phyloP scores from a whole-genome alignment of 257 asterid genomes.

The Thymus quinquecostatus region DNA sequence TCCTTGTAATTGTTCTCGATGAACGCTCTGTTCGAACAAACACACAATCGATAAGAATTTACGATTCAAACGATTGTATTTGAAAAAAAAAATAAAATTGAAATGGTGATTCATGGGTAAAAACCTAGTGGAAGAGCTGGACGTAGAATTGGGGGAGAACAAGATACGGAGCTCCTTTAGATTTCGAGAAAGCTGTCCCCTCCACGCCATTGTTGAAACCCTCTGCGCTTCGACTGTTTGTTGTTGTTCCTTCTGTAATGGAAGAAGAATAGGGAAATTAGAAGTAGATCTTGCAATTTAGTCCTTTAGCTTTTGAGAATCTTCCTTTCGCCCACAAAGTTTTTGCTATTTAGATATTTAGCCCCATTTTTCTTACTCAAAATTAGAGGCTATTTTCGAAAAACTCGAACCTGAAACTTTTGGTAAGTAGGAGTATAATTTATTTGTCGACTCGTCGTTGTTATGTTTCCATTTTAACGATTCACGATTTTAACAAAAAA shows the following conservation, averaged over 20 bases:
- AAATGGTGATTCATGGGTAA: neutral
- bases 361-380: neutral
- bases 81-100: neutral
- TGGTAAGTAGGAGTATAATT: too few relatives aligned
- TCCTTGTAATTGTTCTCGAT: slow-evolving; percentile 84
- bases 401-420: too few relatives aligned
- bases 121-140: slow-evolving; percentile 79
- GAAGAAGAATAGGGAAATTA: slow-evolving; percentile 2
- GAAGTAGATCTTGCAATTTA: neutral
- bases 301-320: slow-evolving; percentile 9
- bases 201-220: slow-evolving; percentile 75
- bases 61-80: neutral
- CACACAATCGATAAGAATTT: neutral
- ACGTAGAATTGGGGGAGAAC: slow-evolving; percentile 64
- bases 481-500: too few relatives aligned
- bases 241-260: neutral
- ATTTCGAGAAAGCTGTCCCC: slow-evolving; percentile 70
- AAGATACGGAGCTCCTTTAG: slow-evolving; percentile 87
- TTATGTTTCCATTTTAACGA: too few relatives aligned
- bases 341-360: neutral
- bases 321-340: neutral
- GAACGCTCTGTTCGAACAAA: slow-evolving; percentile 49
- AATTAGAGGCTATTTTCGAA: too few relatives aligned
- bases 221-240: neutral
- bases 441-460: too few relatives aligned